Evolutionary conservation across 495 filamentous ascomycete genomes (phyloP), one percentile per base, ranked within the genome.

Genomic region (Lentithecium fluviatile): DNA sequence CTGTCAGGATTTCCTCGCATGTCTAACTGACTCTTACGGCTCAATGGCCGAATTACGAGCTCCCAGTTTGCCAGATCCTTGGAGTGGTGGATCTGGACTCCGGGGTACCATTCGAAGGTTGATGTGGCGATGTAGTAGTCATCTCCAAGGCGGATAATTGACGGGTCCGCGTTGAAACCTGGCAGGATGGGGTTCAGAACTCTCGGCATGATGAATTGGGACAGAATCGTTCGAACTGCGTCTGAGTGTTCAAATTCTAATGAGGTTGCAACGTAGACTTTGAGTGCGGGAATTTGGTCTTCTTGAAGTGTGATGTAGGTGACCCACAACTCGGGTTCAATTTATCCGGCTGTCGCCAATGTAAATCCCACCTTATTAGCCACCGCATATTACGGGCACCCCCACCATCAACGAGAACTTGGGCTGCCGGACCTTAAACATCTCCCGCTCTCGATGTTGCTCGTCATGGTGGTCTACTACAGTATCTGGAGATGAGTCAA

Each of bases 51-150:
- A 10, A 26, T 57, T 6, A 70, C 72, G 34, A 85, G 73, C 21
- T 76, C 70, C 83, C 83, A 86, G 73, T 83, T 83, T 24, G 62
- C 62, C 15, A 65, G 56, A 24, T 65, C 62, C 20, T 43, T 60
- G 19, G 62, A 65, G 59, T 83, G 78, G 67, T 83, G 77, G 47
- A 87, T 84, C 56, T 80, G 82, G 10, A 65, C 62, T 13, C 62
- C 83, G 0, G 83, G 83, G 51, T 77, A 85, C 77, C 79, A 85
- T 64, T 86, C 82, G 51, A 86, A 85, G 0, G 82, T 83, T 20
- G 83, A 85, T 1, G 82, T 84, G 34, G 81, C 82, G 55, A 86
- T 80, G 71, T 83, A 85, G 70, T 84, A 86, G 68, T 84, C 80
- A 1, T 75, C 68, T 40, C 77, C 78, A 40, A 82, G 78, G 40